phyloP scores from a whole-genome alignment of 2,329 filamentous ascomycete species.

The Diaporthe sp. region DNA sequence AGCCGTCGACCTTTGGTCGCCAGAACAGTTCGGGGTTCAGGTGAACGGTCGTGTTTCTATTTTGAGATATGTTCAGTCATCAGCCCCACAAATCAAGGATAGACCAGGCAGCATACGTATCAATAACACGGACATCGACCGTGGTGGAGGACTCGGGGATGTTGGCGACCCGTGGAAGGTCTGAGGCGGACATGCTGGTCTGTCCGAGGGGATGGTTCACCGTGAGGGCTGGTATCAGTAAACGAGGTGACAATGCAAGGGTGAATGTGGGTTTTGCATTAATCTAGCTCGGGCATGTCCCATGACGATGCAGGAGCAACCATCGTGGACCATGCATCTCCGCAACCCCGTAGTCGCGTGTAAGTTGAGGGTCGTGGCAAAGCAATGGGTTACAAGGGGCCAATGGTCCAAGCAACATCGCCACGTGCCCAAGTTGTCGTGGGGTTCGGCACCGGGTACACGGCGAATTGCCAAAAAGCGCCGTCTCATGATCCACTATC shows the following conservation, averaged over 20 bases:
- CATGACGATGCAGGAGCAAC: background rate
- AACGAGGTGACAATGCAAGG: background rate
- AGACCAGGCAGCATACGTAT: slow-evolving; percentile 22
- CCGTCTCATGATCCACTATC: background rate
- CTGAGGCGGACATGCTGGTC: slow-evolving; percentile 9
- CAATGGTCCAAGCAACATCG: background rate
- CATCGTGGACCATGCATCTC: background rate
- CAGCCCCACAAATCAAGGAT: background rate
- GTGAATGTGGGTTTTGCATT: background rate
- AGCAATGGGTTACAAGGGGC: background rate
- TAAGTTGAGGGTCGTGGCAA: background rate
- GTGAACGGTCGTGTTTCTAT: slow-evolving; percentile 20
- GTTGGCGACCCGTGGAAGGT: background rate
- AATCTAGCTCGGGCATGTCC: background rate
- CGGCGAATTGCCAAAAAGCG: background rate
- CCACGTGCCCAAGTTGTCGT: slow-evolving; percentile 6
- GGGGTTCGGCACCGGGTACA: slow-evolving; percentile 12
- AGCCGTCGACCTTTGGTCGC: slow-evolving; percentile 13
- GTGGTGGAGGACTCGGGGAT: slow-evolving; percentile 29
- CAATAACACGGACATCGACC: slow-evolving; percentile 30
- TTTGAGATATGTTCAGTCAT: background rate
- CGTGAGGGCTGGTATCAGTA: background rate
- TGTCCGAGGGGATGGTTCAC: background rate
- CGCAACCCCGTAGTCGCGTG: background rate
- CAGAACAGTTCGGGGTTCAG: slow-evolving; percentile 29